Conservation (phyloP, 352 stramenopile genomes). For the Halophytophthora batemanensis region DNA sequence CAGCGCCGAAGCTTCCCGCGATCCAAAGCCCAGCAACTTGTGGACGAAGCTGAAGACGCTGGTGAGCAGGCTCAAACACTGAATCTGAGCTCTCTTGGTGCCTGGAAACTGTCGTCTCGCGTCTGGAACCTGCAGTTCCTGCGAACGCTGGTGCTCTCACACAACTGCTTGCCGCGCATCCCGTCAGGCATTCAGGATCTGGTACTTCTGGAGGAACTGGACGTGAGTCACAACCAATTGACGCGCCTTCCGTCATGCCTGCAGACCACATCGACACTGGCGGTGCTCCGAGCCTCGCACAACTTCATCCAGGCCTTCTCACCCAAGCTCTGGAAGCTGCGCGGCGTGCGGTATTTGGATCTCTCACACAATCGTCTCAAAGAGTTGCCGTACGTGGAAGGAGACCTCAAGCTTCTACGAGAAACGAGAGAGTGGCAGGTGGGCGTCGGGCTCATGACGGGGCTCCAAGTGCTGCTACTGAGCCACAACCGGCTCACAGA, state of each 20-base stretch:
- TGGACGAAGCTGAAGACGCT: conserved; percentile 50
- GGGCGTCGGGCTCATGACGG: conserved; percentile 42
- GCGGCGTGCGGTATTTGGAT: conserved; percentile 38
- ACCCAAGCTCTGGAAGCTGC: conserved; percentile 64
- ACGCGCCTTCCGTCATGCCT: conserved; percentile 59
- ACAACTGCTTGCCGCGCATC: conserved; percentile 56
- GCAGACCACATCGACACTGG: conserved; percentile 54
- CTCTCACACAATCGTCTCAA: conserved; percentile 51
- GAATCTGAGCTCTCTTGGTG: conserved; percentile 51
- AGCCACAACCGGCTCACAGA: conserved; percentile 48
- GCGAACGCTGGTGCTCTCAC: conserved; percentile 32
- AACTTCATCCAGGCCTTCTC: conserved; percentile 65
- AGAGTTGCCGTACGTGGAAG: conserved; percentile 61
- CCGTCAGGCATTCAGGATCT: conserved; percentile 76
- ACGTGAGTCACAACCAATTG: conserved; percentile 61
- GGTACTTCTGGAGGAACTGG: conserved; percentile 42
- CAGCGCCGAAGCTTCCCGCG: conserved; percentile 38
- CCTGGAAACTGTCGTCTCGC: conserved; percentile 51
- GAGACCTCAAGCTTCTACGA: conserved; percentile 62
- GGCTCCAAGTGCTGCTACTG: conserved; percentile 42
- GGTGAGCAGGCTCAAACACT: conserved; percentile 21
- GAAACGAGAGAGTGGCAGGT: conserved; percentile 77
- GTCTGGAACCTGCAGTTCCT: conserved; percentile 70
- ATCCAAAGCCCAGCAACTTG: conserved; percentile 52
- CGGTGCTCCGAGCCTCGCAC: conserved; percentile 40